Conservation (phyloP, 495 filamentous ascomycete genomes). For the Jackrogersella multiformis region DNA sequence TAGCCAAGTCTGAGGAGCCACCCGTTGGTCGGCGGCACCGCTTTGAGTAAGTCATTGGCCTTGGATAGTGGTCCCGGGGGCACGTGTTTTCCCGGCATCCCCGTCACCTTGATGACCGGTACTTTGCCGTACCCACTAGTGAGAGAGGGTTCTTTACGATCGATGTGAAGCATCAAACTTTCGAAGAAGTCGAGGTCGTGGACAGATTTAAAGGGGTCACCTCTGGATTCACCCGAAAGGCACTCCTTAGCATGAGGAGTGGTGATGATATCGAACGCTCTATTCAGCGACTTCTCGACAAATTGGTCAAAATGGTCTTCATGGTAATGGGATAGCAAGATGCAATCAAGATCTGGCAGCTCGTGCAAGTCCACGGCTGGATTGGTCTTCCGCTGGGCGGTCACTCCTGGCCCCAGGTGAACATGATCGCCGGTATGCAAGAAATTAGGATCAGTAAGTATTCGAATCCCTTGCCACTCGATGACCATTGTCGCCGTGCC, state of each 20-base stretch:
- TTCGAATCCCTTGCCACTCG: conserved; percentile 68
- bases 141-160: conserved; percentile 21
- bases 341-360: conserved; percentile 67
- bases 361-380: conserved; percentile 69
- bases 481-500: conserved; percentile 75
- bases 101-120: conserved; percentile 65
- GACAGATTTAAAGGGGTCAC: conserved; percentile 65
- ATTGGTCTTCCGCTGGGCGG: conserved; percentile 61
- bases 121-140: conserved; percentile 30
- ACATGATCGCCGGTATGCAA: conserved; percentile 75
- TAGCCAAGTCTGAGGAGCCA: conserved; percentile 76
- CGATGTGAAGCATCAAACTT: conserved; percentile 60
- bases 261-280: conserved; percentile 70
- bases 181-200: conserved; percentile 66
- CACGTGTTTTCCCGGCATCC: conserved; percentile 77
- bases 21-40: conserved; percentile 76
- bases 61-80: conserved; percentile 59
- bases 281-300: conserved; percentile 66
- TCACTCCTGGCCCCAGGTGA: conserved; percentile 71
- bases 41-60: conserved; percentile 66
- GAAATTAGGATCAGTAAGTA: conserved; percentile 79
- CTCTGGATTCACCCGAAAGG: conserved; percentile 48
- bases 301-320: conserved; percentile 71
- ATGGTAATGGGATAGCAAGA: conserved; percentile 74
- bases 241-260: conserved; percentile 69